Conservation (phyloP, 768 basidiomycete species). For the Suillus tomentosus region DNA sequence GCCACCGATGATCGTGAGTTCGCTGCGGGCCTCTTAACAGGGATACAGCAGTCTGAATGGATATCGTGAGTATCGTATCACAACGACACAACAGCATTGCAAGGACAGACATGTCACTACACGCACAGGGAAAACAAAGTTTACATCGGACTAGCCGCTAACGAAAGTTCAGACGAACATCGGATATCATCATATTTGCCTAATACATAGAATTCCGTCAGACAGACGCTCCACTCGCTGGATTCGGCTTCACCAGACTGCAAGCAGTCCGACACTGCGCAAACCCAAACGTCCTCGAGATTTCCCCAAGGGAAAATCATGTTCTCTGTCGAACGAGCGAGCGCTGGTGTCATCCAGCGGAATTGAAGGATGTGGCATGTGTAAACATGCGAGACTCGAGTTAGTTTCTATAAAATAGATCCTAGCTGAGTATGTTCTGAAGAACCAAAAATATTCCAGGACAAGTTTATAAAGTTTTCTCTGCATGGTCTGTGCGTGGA, state of each 20-base stretch:
- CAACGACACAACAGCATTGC: too few relatives aligned
- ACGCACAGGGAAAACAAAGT: too few relatives aligned
- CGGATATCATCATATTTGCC: too few relatives aligned
- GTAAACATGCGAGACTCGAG: constrained; percentile 80
- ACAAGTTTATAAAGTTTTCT: constrained; percentile 35
- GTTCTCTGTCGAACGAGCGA: constrained; percentile 72
- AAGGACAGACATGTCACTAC: too few relatives aligned
- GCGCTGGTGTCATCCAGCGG: constrained; percentile 68
- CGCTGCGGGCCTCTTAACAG: too few relatives aligned
- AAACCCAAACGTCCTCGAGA: constrained; percentile 69
- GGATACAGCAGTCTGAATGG: too few relatives aligned
- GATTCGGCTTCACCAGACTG: constrained; percentile 28
- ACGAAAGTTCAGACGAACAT: too few relatives aligned
- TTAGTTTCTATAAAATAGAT: constrained; percentile 82
- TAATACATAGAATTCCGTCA: constrained; percentile 43
- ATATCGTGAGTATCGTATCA: too few relatives aligned
- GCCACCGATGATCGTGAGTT: too few relatives aligned
- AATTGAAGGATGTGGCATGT: constrained; percentile 74
- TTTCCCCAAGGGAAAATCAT: constrained; percentile 40
- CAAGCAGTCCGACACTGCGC: constrained; percentile 31
- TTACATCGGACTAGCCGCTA: too few relatives aligned
- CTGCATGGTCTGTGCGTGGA: constrained; percentile 38
- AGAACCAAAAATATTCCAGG: constrained; percentile 29
- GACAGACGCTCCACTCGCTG: constrained; percentile 63
- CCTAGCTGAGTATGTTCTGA: constrained; percentile 80